Conservation (phyloP, 2,329 filamentous ascomycete species). For the Lachnellula willkommii region DNA sequence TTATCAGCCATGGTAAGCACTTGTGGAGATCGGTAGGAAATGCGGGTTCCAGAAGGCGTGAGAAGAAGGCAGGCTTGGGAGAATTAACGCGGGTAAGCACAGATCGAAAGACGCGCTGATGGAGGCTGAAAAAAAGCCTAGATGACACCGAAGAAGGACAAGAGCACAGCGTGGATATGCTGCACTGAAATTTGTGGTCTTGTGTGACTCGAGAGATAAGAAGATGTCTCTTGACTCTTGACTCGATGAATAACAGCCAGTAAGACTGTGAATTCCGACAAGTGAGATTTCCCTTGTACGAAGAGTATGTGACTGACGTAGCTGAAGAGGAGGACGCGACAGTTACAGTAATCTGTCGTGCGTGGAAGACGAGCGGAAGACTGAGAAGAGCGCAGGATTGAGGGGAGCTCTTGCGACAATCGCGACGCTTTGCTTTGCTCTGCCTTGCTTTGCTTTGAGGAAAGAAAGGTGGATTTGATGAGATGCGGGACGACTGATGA, state of each 20-base stretch:
- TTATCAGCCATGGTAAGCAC: conserved; percentile 68
- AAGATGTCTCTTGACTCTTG: conserved; percentile 26
- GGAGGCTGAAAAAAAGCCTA: conserved; percentile 16
- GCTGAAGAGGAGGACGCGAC: conserved; percentile 24
- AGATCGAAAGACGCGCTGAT: conserved; percentile 18
- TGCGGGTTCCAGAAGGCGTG: conserved; percentile 13
- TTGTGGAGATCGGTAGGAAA: conserved; percentile 18
- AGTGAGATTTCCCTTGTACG: conserved; percentile 24
- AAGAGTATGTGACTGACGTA: conserved; percentile 17
- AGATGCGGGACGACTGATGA: conserved; percentile 13
- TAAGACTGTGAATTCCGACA: conserved; percentile 23
- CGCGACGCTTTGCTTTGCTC: conserved; percentile 15
- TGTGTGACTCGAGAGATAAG: conserved; percentile 30
- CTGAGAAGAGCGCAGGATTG: conserved; percentile 8
- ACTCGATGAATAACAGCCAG: conserved; percentile 23
- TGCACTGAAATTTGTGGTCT: conserved; percentile 20
- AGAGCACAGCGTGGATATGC: conserved; percentile 17
- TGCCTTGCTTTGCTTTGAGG: not conserved
- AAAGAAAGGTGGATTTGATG: conserved; percentile 23
- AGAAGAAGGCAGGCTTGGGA: conserved; percentile 19
- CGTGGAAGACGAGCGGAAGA: conserved; percentile 16
- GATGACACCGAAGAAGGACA: conserved; percentile 20
- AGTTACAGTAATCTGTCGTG: conserved; percentile 23
- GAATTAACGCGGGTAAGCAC: conserved; percentile 20
- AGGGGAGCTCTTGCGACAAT: conserved; percentile 21